Base-by-base conservation (phyloP, 2,329 filamentous ascomycete genomes). In the Leptosphaerulina australis region DNA sequence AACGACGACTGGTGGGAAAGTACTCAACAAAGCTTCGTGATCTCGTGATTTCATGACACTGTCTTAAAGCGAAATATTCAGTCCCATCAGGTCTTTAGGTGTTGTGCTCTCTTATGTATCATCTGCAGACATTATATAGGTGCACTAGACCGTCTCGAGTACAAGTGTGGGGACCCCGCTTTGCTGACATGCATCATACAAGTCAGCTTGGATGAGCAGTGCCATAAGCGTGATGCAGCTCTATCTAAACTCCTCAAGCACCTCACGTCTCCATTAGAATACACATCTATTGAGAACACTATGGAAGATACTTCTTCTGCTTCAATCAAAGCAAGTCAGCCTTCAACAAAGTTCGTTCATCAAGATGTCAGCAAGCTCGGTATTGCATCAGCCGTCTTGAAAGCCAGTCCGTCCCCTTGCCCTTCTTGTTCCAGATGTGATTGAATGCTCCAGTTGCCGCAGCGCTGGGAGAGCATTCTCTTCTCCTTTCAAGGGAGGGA, bases 401-500 rank as follows among this genome's bases (percentile, higher is more conserved):
- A 66, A 63, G 64, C 66, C 14, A 60, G 69, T 71, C 52, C 22
- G 60, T 62, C 15, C 8, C 29, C 44, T 9, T 4, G 10, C 9
- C 14, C 5, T 12, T 25, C n/a, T n/a, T 15, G 33, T 9, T 3
- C 29, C 24, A 20, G 3, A 11, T 25, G 3, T 12, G n/a, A 14
- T 5, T 40, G 11, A 45, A 36, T 17, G 3, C 12, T 1, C 22
- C 24, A 68, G 70, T 72, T 17, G 55, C 71, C 31, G 58, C 71
- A 8, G 69, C 68, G 60, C 70, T 4, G 57, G 56, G 22, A 69
- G 72, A 7, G 51, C 69, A 25, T 44, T 71, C 44, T 67, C 62
- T 0, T 70, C 70, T 0, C 74, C 68, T 5, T 69, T 76, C 66
- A 72, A 71, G 46, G 68, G 68, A 53, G 29, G 56, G 20, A 70